phyloP scores from a whole-genome alignment of 129 eudicot species.

The Artemisia argyi region DNA sequence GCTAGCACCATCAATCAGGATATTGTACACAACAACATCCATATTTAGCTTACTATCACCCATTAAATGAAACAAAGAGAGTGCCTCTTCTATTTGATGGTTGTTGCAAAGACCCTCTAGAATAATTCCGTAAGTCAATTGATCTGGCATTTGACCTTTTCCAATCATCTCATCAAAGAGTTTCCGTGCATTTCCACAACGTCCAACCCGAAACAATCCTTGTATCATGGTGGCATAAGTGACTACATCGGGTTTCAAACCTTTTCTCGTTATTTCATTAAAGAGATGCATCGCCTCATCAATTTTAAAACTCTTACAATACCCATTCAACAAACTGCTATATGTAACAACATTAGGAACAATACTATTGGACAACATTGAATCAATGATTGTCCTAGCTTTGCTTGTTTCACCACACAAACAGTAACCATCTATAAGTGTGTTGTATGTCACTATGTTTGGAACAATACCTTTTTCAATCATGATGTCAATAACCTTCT shows the following conservation, averaged over 20 bases:
- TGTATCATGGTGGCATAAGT: slow-evolving; percentile 3
- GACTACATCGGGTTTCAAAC: neutral
- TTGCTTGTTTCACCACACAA: neutral
- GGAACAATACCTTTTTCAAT: neutral
- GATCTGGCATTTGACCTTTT: neutral
- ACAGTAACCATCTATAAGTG: slow-evolving; percentile 8
- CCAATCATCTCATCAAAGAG: slow-evolving; percentile 8
- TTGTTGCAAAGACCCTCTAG: slow-evolving; percentile 18
- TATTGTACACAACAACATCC: neutral
- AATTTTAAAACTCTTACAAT: neutral
- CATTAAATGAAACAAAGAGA: neutral
- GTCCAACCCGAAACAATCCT: neutral
- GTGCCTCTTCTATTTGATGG: neutral
- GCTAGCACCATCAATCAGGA: slow-evolving; percentile 14
- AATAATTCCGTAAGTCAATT: neutral
- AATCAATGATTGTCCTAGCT: neutral
- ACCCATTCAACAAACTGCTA: slow-evolving; percentile 8
- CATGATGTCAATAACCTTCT: neutral
- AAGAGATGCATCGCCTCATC: neutral
- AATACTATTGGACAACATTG: neutral
- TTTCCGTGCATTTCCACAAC: slow-evolving; percentile 2
- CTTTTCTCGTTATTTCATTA: neutral
- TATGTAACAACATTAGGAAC: neutral
- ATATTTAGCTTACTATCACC: neutral
- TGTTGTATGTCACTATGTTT: neutral